Base-by-base conservation (phyloP, 192 early-diverging fungal species). In the Funneliformis geosporum region DNA sequence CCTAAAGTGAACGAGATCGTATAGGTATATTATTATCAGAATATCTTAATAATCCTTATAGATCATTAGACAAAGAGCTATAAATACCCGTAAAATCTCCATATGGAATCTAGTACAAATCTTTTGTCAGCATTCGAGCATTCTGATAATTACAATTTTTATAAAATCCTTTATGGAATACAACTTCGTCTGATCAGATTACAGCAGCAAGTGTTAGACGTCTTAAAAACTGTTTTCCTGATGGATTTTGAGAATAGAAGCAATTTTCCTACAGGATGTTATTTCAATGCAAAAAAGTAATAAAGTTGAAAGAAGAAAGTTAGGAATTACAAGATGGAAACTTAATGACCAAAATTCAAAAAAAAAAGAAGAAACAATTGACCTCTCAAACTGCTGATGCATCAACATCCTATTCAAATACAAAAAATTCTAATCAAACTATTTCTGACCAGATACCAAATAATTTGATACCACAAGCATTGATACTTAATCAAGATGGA, bases 241-340 rank as follows among this genome's bases (percentile, higher is more conserved):
- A 59, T 59, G 8, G 21, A 2, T 59, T 59, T 10, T 59, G 10
- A 59, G 55, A 59, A 59, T 59, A 59, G 8, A 59, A 59, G 10
- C 12, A 18, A 59, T 59, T 18, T 59, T 62, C 10, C 10, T 62
- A 62, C n/a, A 62, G 5, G n/a, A 62, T 27, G n/a, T 62, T 27
- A 62, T 62, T 62, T 62, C 61, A 62, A 6, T 27, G 7, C 61
- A 62, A 62, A 62, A 62, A 27, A 27, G 61, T 62, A 62, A 62
- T 62, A 62, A 62, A 62, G 61, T 62, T 62, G 21, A 4, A 62
- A 62, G n/a, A 27, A 62, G 7, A 62, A 62, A 23, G 11, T 5
- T 62, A 62, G 61, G 61, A 62, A 5, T 62, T 23, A 62, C 5
- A 4, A 10, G 21, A 62, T 62, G 21, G 61, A 62, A 62, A 62